Base-by-base conservation (phyloP, 2,329 filamentous ascomycete species). In the Trichoderma atroviride region DNA sequence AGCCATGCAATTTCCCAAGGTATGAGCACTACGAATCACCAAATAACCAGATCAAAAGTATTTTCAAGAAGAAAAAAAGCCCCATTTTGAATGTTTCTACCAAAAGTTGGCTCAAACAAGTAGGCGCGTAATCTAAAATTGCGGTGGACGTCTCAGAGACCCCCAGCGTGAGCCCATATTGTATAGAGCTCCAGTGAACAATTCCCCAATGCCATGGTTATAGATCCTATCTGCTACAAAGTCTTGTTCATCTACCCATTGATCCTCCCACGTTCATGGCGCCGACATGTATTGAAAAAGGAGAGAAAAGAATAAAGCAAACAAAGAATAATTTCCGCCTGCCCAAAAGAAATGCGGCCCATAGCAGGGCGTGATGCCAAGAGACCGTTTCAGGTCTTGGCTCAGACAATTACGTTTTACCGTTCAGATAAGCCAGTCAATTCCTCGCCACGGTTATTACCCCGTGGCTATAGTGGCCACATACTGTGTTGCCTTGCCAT, bases 381-480 rank as follows among this genome's bases (percentile, higher is more conserved):
- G 73, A 69, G 72, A 72, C 75, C 76, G 72, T 77, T 75, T 74
- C 76, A 74, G 76, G 70, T 71, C 73, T 70, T 70, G 69, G 63
- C 65, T 69, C 63, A 70, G 73, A 77, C 75, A 75, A 65, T 74
- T 71, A 76, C 74, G 74, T 74, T 77, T 71, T 70, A 72, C 63
- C 71, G 69, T 70, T 74, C 72, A 70, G 70, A 71, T 53, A 24
- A 72, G 68, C 67, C 70, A 74, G 71, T 70, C 72, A 67, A 70
- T 72, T 73, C 71, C 70, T 64, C 70, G 71, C 74, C 73, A 74
- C 73, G 76, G 76, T 73, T 78, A 31, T 78, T 75, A 78, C 76
- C 71, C 76, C 75, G 73, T 77, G 71, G 74, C 71, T 69, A 71
- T 69, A 69, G 71, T 70, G 69, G 75, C 71, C 72, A 73, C 69